phyloP scores from a whole-genome alignment of 768 basidiomycete species.

The Mycena metata region DNA sequence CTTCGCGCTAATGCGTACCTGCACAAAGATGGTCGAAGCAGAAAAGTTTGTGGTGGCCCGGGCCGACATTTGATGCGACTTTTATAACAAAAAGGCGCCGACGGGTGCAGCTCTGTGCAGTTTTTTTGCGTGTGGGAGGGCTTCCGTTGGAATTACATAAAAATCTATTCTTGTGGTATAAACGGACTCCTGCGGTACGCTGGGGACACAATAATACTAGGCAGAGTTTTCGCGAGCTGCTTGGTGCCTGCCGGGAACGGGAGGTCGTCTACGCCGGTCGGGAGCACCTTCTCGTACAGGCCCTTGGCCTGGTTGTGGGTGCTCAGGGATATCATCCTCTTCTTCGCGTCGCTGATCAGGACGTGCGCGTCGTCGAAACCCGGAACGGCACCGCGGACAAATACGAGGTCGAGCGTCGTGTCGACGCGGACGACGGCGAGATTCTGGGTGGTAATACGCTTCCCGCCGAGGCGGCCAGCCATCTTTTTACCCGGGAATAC shows the following conservation, averaged over 20 bases:
- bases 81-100: too few species aligned
- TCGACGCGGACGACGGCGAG: slow-evolving; percentile 92
- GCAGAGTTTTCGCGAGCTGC: slow-evolving; percentile 77
- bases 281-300: slow-evolving; percentile 81
- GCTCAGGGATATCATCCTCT: slow-evolving; percentile 77
- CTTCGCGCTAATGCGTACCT: too few species aligned
- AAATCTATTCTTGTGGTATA: slow-evolving; percentile 72
- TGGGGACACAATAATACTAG: slow-evolving; percentile 77
- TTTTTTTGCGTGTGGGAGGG: too few species aligned
- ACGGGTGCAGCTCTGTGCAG: too few species aligned
- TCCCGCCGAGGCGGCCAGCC: slow-evolving; percentile 93
- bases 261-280: slow-evolving; percentile 85
- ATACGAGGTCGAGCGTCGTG: slow-evolving; percentile 86
- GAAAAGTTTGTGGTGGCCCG: too few species aligned
- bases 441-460: slow-evolving; percentile 88
- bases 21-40: too few species aligned
- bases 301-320: slow-evolving; percentile 78
- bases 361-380: slow-evolving; percentile 92
- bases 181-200: slow-evolving; percentile 85
- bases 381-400: slow-evolving; percentile 91
- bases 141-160: background rate
- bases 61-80: too few species aligned
- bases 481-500: slow-evolving; percentile 98
- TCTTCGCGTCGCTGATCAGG: slow-evolving; percentile 89
- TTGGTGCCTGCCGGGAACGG: slow-evolving; percentile 94